Evolutionary conservation across 441 rosid genomes (phyloP).

Genomic region (Corymbia calophylla): DNA sequence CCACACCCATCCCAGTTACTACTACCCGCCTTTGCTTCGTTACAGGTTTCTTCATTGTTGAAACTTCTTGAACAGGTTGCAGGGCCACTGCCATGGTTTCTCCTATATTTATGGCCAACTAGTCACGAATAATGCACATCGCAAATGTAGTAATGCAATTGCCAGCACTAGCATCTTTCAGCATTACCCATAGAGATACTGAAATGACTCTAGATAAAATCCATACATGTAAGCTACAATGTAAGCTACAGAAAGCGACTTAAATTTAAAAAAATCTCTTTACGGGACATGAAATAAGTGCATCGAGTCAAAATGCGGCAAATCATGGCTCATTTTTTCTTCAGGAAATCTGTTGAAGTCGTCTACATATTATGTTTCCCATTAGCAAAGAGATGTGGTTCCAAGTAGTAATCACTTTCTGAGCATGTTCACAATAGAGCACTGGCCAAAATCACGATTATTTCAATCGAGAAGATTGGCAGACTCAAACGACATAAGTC

Average conservation of each 20-base stretch:
- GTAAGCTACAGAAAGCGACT: background rate
- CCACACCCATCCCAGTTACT: slow-evolving; percentile 25
- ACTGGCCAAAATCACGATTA: background rate
- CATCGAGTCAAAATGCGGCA: background rate
- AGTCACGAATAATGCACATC: background rate
- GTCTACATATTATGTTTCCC: background rate
- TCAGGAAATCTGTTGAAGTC: background rate
- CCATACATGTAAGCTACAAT: background rate
- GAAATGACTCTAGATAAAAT: background rate
- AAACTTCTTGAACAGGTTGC: slow-evolving; percentile 1
- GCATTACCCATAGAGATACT: background rate
- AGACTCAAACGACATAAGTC: background rate
- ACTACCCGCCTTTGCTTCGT: slow-evolving; percentile 13
- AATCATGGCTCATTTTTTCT: background rate
- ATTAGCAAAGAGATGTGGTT: background rate
- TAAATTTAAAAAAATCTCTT: background rate
- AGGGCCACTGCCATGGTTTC: slow-evolving; percentile 5
- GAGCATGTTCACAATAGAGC: background rate
- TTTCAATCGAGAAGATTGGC: background rate
- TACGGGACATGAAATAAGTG: background rate
- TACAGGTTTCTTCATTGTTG: background rate
- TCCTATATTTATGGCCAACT: background rate
- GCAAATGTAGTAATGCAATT: background rate
- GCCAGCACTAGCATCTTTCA: background rate
- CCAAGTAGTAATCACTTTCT: background rate